Evolutionary conservation across 495 filamentous ascomycete species (phyloP).

Genomic region (Daldinia grandis): DNA sequence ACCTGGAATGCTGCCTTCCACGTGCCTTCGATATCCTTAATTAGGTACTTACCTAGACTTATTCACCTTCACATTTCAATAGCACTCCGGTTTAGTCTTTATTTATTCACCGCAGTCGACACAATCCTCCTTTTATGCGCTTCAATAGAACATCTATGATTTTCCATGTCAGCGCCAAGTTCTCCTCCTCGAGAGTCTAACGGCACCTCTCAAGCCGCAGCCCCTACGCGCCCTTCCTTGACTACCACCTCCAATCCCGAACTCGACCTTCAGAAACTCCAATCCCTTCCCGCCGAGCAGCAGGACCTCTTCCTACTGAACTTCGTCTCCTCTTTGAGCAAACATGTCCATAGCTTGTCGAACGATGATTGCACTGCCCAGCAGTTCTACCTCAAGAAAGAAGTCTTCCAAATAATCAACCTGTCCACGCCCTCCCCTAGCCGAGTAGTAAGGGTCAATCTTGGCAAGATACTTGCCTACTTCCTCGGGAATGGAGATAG

Average conservation of each 20-base stretch:
- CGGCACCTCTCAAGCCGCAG: constrained; percentile 42
- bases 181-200: constrained; percentile 38
- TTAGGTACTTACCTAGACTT: neutral
- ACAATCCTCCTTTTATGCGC: neutral
- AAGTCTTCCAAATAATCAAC: constrained; percentile 88
- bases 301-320: constrained; percentile 93
- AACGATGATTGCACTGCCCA: constrained; percentile 82
- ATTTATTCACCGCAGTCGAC: neutral
- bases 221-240: constrained; percentile 41
- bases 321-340: constrained; percentile 83
- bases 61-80: neutral
- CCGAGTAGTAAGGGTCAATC: constrained; percentile 87
- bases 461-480: constrained; percentile 82
- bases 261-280: constrained; percentile 87
- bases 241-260: constrained; percentile 60
- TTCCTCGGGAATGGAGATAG: constrained; percentile 89
- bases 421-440: constrained; percentile 85
- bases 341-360: constrained; percentile 77
- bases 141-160: constrained; percentile 24
- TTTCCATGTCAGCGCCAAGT: constrained; percentile 40
- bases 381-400: constrained; percentile 87
- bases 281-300: constrained; percentile 90
- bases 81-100: neutral
- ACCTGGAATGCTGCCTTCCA: neutral
- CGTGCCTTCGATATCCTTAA: neutral